These are phyloP conservation scores for Aspergillus ochraceoroseus DNA, from an alignment of 2,329 filamentous ascomycete genomes.

Conservation along the genomic window DNA sequence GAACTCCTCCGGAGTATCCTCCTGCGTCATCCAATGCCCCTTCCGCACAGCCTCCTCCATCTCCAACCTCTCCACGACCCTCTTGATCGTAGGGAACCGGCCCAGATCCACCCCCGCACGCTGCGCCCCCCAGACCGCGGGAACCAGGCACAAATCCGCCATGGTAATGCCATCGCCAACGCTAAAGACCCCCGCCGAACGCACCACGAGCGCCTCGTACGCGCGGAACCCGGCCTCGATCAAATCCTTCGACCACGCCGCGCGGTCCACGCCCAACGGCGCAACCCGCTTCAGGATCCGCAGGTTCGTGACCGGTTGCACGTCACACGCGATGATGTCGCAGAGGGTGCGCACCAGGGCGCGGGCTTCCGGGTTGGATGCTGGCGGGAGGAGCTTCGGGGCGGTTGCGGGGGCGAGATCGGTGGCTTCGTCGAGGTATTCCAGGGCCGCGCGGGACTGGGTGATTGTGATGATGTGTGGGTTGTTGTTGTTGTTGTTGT, in stretches of 20 bases:
- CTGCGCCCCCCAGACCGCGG: conserved; percentile 55
- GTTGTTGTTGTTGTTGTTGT: too few relatives aligned
- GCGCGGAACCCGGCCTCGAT: conserved; percentile 53
- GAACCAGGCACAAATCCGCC: conserved; percentile 56
- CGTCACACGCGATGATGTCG: conserved; percentile 53
- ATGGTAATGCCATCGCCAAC: conserved; percentile 54
- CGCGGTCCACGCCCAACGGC: conserved; percentile 42
- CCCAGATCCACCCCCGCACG: conserved; percentile 52
- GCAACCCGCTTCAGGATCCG: conserved; percentile 50
- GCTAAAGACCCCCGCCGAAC: conserved; percentile 48
- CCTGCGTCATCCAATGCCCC: conserved; percentile 53
- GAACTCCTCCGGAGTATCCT: conserved; percentile 51
- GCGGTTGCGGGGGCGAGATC: conserved; percentile 46
- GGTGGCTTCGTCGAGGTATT: conserved; percentile 58
- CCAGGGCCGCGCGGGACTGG: conserved; percentile 57
- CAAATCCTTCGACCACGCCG: conserved; percentile 50
- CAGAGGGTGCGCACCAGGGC: conserved; percentile 53
- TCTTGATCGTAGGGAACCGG: conserved; percentile 46
- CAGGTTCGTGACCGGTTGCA: conserved; percentile 58
- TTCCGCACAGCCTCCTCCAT: conserved; percentile 49
- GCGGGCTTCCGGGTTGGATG: conserved; percentile 39
- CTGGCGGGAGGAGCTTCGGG: conserved; percentile 46
- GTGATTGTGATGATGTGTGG: conserved; percentile 50
- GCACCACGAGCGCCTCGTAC: conserved; percentile 48
- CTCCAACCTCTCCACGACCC: conserved; percentile 47